phyloP scores from a whole-genome alignment of 306 rosid species.

The Carpinus fangiana region DNA sequence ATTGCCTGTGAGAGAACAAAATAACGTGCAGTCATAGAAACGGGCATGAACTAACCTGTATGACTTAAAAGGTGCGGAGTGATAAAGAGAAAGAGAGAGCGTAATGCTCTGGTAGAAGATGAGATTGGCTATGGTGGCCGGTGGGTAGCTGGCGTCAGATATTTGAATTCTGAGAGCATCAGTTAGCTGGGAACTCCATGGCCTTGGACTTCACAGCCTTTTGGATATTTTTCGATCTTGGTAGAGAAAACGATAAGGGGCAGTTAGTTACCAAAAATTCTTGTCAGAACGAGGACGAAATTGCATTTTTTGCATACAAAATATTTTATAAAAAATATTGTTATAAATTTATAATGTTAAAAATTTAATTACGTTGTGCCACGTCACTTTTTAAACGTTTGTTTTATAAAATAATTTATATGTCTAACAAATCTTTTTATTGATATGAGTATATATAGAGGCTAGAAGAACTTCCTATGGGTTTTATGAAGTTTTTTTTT shows the following conservation, averaged over 20 bases:
- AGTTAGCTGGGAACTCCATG: neutral
- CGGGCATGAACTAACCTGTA: constrained; percentile 26
- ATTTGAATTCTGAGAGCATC: neutral
- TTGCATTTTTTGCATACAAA: no score
- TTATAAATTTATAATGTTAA: no score
- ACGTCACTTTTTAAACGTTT: no score
- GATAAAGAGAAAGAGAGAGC: neutral
- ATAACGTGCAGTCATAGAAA: neutral
- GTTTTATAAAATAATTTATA: no score
- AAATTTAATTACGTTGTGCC: no score
- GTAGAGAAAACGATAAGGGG: neutral
- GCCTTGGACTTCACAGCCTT: neutral
- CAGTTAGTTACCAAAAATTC: no score
- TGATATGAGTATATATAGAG: no score
- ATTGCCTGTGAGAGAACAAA: neutral
- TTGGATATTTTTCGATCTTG: neutral
- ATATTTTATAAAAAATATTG: no score
- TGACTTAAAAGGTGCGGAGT: neutral
- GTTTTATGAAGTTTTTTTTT: no score
- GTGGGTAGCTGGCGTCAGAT: neutral
- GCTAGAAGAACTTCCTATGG: no score
- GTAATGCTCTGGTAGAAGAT: neutral
- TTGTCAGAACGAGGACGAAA: no score
- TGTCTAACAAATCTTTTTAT: no score
- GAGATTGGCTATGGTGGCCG: constrained; percentile 2